Base-by-base conservation (phyloP, 306 rosid genomes). In the Canavalia gladiata region DNA sequence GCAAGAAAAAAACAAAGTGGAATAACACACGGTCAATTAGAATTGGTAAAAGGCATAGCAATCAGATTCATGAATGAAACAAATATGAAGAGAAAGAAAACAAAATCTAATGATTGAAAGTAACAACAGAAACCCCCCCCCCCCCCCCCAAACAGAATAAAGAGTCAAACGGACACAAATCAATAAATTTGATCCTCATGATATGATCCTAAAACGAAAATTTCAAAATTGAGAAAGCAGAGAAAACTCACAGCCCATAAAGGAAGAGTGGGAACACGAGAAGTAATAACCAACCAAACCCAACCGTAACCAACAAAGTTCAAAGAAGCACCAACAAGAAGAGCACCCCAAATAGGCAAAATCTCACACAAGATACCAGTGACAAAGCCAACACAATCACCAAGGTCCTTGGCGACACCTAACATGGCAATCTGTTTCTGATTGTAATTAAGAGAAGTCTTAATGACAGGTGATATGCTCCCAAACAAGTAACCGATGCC, bases 401-500 rank as follows among this genome's bases (percentile, higher is more conserved):
- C 99, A 3, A 93, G 93, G 77, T 95, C 99, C 75, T 95, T 95
- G 0, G 97, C 98, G 52, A 95, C 98, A 42, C 97, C 98, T 76
- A 95, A 62, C 76, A 73, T 72, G 0, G 98, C 85, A 65, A 95
- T 18, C 79, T 93, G 96, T 75, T 85, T 86, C 84, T 93, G 99
- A 41, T 91, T 93, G 37, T 95, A 95, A 43, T 77, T 74, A 35
- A 95, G 76, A 28, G 89, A 87, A 43, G 86, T 86, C 80, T 95
- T 95, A 3, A 95, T 92, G 5, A 88, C 88, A 1, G 98, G 97
- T 2, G 99, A 95, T 25, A 93, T 85, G 84, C 98, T 93, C 5
- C 99, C 99, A 18, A 91, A 95, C 63, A 95, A 47, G 86, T 95
- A 95, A 0, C 97, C 98, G 10, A 90, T 72, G 3, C 99, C 99